Evolutionary conservation across 176 grass and related monocot species (phyloP), one percentile per base, ranked within the genome.

Genomic region (Microstegium vimineum): DNA sequence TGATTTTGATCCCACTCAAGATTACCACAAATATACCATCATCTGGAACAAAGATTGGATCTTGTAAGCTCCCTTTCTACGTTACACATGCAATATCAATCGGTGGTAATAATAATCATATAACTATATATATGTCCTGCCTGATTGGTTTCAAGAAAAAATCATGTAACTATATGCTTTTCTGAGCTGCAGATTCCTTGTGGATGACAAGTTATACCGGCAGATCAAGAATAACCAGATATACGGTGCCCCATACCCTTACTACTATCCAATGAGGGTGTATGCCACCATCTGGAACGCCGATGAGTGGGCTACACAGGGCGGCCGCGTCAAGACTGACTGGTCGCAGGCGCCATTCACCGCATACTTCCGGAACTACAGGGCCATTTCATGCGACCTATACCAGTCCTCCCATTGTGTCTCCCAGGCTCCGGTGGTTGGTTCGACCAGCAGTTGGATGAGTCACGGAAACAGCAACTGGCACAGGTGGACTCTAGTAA

Each of bases 1-100:
- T 22, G 84, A 84, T 81, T 96, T 96, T 79, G 90, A 96, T 75
- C 90, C 93, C 25, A 89, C 93, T 65, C 63, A 72, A 54, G 90
- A 87, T 74, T 96, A 89, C 86, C 93, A 96, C 80, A 92, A 77
- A 62, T 96, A 96, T 73, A 84, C 81, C 71, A 86, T 93, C 79
- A 80, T 93, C 42, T 93, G 88, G 93, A 90, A 75, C 34, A 74
- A 71, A 59, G 51, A 69, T 8, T 78, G 66, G 54, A 85, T 90
- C 49, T 69, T 86, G 93, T 96, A 74, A 93, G 93, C 62, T 71
- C 52, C 52, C 8, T 6, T 68, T 65, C 27, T 37, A 30, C 25
- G 31, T 73, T 14, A 16, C 10, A 10, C 23, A 61, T 27, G 51
- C 18, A 20, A 60, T 26, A 28, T 80, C 15, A 49, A 17, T 49